Evolutionary conservation across 2,329 filamentous ascomycete species (phyloP).

Genomic region (Ambrosiella cleistominuta): DNA sequence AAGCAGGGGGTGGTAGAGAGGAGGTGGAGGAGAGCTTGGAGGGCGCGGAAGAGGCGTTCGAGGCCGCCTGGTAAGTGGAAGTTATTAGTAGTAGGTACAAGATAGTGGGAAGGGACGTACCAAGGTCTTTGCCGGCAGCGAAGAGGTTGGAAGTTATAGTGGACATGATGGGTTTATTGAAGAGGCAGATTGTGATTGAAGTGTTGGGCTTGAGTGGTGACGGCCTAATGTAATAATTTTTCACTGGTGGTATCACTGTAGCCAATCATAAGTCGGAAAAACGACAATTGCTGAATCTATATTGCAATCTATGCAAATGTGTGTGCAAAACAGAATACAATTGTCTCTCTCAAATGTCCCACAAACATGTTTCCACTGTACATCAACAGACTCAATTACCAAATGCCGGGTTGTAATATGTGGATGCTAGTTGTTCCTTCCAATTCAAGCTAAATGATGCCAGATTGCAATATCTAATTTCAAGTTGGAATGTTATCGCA

Average conservation of each 20-base stretch:
- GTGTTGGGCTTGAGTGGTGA: not conserved
- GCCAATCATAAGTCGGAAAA: not conserved
- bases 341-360: too few relatives aligned
- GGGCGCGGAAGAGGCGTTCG: conserved; percentile 40
- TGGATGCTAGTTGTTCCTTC: not conserved
- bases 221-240: not conserved
- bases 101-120: conserved; percentile 19
- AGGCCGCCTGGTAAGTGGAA: conserved; percentile 32
- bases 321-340: too few relatives aligned
- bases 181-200: not conserved
- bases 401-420: too few relatives aligned
- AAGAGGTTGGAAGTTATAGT: conserved; percentile 16
- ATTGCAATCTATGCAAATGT: too few relatives aligned
- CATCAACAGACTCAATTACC: too few relatives aligned
- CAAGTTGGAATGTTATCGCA: not conserved
- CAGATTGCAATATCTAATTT: not conserved
- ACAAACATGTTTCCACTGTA: too few relatives aligned
- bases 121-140: conserved; percentile 29
- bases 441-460: not conserved
- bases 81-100: conserved; percentile 29
- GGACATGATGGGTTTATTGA: conserved; percentile 6
- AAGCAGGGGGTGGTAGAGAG: conserved; percentile 25
- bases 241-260: not conserved
- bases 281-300: too few relatives aligned
- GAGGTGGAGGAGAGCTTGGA: conserved; percentile 35